Evolutionary conservation across 2,329 filamentous ascomycete genomes (phyloP), one percentile per base, ranked within the genome.

Genomic region (Claviceps pusilla): DNA sequence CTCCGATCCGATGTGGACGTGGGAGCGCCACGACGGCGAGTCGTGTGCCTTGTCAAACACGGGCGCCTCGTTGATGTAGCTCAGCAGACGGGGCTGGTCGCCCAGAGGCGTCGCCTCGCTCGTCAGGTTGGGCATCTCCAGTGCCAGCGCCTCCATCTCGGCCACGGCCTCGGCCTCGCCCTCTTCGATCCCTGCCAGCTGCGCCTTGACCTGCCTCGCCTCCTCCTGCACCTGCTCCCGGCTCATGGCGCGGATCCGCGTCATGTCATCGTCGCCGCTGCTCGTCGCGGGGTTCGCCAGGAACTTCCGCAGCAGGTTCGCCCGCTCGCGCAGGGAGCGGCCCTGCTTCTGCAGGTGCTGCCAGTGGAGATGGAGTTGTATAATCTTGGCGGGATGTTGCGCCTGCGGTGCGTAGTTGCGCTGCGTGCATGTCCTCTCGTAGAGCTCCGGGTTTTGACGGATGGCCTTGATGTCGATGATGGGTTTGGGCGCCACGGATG

Each of bases 381-480:
- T 69, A 61, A 86, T 86, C 53, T 71, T 76, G 9, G 70, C 66
- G 0, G 83, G 80, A 60, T 82, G 75, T 14, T 68, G 62, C 42
- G 77, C 72, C 59, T 80, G 77, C 31, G 68, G 61, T 56, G 66
- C 75, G 71, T 96, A 96, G 68, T 96, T 96, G 61, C 93, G 83
- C 60, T 89, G 84, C 56, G 85, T 67, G 69, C 88, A 95, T 65
- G 94, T 97, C 60, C 84, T 76, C 61, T 86, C 79, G 73, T 96
- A 87, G 16, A 94, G 76, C 14, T 84, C 80, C 16, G 86, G 81
- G 69, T 94, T 87, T 64, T 89, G 79, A 55, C 90, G 89, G 67
- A 98, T 95, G 71, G 93, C 85, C 68, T 88, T 91, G 65, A 95
- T 78, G 71, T 96, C 86, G 60, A 94, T 78, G 49, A 78, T 78